A percentile compares a stretch with the other conserved stretches of the same genome.
phyloP scores from a whole-genome alignment of 371 early-diverging fungal genomes.

The Mortierella sp. region DNA sequence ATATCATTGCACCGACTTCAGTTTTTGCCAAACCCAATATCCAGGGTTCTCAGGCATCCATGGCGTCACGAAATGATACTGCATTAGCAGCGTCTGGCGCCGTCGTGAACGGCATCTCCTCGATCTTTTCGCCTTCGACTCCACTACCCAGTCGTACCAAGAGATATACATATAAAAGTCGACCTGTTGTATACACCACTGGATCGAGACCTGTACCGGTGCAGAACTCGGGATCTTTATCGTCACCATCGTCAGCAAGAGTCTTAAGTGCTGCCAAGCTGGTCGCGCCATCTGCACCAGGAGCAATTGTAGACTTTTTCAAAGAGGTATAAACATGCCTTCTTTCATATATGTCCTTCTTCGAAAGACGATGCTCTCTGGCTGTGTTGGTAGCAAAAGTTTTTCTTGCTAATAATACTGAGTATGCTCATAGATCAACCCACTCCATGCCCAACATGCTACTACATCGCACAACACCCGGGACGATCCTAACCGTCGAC shows the following conservation, averaged over 20 bases:
- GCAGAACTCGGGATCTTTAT: not conserved
- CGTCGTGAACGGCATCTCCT: slow-evolving; percentile 3
- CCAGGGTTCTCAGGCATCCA: not conserved
- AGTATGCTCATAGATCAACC: slow-evolving; percentile 29
- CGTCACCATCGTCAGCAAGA: slow-evolving; percentile 1
- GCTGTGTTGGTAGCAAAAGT: too few relatives aligned
- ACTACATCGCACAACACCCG: slow-evolving; percentile 17
- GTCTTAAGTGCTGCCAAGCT: slow-evolving; percentile 2
- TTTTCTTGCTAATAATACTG: too few relatives aligned
- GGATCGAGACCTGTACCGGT: not conserved
- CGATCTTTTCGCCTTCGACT: not conserved
- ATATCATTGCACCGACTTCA: slow-evolving; percentile 25
- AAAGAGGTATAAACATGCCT: slow-evolving; percentile 31
- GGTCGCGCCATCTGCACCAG: slow-evolving; percentile 19
- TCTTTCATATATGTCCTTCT: too few relatives aligned
- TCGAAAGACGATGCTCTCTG: too few relatives aligned
- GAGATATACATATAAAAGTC: slow-evolving; percentile 43
- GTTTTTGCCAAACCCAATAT: not conserved
- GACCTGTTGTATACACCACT: slow-evolving; percentile 43
- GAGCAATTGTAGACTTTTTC: slow-evolving; percentile 47
- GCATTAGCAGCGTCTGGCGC: not conserved
- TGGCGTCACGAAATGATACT: slow-evolving; percentile 5
- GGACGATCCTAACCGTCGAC: not conserved
- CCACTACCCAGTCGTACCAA: slow-evolving; percentile 9
- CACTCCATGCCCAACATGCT: slow-evolving; percentile 11